These are phyloP conservation scores for Magnusiomyces tetraspermus DNA, from an alignment of 1,139 yeast genomes.

Conservation along the genomic window DNA sequence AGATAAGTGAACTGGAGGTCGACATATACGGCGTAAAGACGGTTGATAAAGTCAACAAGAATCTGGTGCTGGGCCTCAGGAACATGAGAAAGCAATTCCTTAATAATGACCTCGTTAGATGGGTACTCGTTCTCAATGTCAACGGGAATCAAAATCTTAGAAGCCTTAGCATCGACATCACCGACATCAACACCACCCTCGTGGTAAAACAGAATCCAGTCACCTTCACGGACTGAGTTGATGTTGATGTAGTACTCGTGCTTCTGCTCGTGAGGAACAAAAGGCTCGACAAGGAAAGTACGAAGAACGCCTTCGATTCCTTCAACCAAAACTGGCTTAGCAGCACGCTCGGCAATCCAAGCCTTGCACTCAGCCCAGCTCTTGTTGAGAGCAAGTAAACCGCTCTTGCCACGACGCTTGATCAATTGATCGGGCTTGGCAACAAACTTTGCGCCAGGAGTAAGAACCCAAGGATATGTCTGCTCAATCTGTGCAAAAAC, in stretches of 20 bases:
- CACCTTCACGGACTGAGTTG: conserved; percentile 41
- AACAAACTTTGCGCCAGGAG: conserved; percentile 35
- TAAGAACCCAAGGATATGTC: conserved; percentile 36
- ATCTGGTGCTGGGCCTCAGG: conserved; percentile 36
- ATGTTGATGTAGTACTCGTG: conserved; percentile 41
- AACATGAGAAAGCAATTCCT: conserved; percentile 32
- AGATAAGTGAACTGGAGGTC: conserved; percentile 40
- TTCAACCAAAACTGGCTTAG: conserved; percentile 35
- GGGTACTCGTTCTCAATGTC: conserved; percentile 37
- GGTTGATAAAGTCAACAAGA: conserved; percentile 38
- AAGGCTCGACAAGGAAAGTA: conserved; percentile 40
- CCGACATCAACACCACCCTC: conserved; percentile 44
- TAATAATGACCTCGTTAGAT: conserved; percentile 30
- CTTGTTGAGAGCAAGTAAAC: conserved; percentile 38
- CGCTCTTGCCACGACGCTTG: conserved; percentile 41
- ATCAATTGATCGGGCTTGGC: conserved; percentile 42
- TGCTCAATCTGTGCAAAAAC: conserved; percentile 34
- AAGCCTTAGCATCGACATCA: conserved; percentile 40
- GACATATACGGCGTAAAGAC: conserved; percentile 40
- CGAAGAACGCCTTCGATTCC: conserved; percentile 34
- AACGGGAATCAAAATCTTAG: conserved; percentile 37
- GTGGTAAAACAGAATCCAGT: conserved; percentile 40
- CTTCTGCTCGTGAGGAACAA: conserved; percentile 39
- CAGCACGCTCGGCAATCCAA: conserved; percentile 39
- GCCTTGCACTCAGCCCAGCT: conserved; percentile 38